Base-by-base conservation (phyloP, 2,329 filamentous ascomycete genomes). In the Coccinonectria pachysandricola region DNA sequence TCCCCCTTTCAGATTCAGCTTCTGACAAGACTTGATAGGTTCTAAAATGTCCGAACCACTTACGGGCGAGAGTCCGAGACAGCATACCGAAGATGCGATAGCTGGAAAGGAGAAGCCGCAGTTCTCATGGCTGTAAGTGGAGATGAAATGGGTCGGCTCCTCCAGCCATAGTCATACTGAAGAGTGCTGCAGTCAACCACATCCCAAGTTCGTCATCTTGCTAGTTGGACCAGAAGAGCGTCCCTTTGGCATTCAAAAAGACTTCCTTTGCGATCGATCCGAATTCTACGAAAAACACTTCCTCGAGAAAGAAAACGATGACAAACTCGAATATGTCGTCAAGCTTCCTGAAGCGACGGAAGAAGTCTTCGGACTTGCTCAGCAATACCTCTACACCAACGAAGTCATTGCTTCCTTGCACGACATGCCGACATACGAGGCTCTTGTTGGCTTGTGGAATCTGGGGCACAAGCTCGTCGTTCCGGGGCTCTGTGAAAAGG, bases 181-280 rank as follows among this genome's bases (percentile, higher is more conserved):
- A n/a, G n/a, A n/a, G n/a, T n/a, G n/a, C n/a, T 3, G 12, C 32
- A 71, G 69, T 2, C 52, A 71, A 23, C 64, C 69, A 2, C 70
- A 75, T 37, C 60, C 68, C 1, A 57, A 60, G 7, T 72, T 74
- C 36, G 65, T 69, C 21, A 64, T 74, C 11, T 48, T 71, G 23
- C 47, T 73, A 2, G 62, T 72, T 15, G 70, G 71, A 1, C 50
- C 57, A 3, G 57, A 68, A 0, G 62, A 70, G 40, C 48, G 48
- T 9, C 68, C 69, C 1, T 75, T 73, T 38, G 68, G 64, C 8
- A 60, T 75, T 8, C 71, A 74, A 34, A 71, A 68, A 33, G 65
- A 75, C 43, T 71, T 73, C 29, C 52, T 75, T 13, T 69, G 65
- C 34, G 54, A 61, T 15, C 64, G 63, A 35, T 72, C 67, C 7